phyloP scores from a whole-genome alignment of 306 rosid species.

The Chamaecrista fasciculata region DNA sequence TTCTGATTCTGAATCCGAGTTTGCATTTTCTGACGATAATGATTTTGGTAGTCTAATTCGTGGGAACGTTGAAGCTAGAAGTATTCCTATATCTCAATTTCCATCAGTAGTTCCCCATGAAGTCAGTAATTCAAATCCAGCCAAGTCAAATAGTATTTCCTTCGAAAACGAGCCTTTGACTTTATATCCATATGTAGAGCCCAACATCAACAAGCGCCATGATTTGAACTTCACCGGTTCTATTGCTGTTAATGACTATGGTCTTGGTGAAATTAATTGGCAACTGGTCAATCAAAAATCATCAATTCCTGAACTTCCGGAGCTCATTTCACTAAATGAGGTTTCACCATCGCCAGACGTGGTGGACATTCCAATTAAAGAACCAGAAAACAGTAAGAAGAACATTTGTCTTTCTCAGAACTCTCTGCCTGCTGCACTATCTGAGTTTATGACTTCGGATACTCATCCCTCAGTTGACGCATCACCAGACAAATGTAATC shows the following conservation, averaged over 20 bases:
- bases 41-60: constrained; percentile 32
- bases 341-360: constrained; percentile 31
- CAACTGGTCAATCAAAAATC: constrained; percentile 36
- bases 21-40: constrained; percentile 57
- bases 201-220: constrained; percentile 33
- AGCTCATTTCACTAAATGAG: constrained; percentile 47
- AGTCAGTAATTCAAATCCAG: constrained; percentile 32
- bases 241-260: constrained; percentile 25
- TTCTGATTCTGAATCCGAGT: constrained; percentile 77
- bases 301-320: constrained; percentile 38
- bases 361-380: constrained; percentile 23
- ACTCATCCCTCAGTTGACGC: constrained; percentile 16
- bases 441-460: constrained; percentile 32
- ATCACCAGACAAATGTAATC: constrained; percentile 42
- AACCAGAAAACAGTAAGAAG: constrained; percentile 36
- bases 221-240: constrained; percentile 28
- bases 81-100: constrained; percentile 27
- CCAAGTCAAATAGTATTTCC: constrained; percentile 27
- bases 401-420: constrained; percentile 26
- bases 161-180: constrained; percentile 32
- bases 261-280: constrained; percentile 36
- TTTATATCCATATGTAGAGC: constrained; percentile 40
- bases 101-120: constrained; percentile 29
- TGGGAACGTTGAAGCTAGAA: constrained; percentile 33
- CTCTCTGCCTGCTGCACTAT: constrained; percentile 27